Evolutionary conservation across 108 stramenopile species (phyloP).

Genomic region (Aurantiochytrium sp.): DNA sequence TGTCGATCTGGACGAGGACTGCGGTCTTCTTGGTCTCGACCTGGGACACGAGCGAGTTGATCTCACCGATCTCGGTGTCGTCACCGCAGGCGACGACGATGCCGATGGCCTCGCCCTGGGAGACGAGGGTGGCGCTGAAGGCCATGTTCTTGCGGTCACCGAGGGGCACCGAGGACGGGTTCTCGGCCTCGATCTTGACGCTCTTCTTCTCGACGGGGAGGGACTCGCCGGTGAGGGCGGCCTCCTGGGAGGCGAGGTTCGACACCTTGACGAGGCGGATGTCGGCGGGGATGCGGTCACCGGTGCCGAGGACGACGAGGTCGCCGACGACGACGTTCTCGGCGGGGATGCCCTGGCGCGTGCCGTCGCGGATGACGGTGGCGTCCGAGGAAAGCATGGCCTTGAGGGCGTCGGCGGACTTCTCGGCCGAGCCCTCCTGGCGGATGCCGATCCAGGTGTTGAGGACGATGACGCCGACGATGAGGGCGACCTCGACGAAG

Average conservation of each 20-base stretch:
- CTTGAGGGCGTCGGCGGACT: constrained; percentile 75
- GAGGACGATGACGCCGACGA: constrained; percentile 79
- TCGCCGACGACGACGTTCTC: constrained; percentile 86
- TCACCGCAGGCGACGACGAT: constrained; percentile 80
- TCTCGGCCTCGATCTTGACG: constrained; percentile 34
- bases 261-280: constrained; percentile 73
- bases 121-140: constrained; percentile 89
- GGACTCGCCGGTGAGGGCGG: constrained; percentile 83
- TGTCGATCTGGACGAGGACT: constrained; percentile 90
- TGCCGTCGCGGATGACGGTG: constrained; percentile 74
- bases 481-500: constrained; percentile 68
- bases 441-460: constrained; percentile 87
- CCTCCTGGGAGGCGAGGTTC: constrained; percentile 77
- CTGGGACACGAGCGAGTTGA: constrained; percentile 72
- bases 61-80: constrained; percentile 86
- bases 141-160: constrained; percentile 79
- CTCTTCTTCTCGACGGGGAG: constrained; percentile 72
- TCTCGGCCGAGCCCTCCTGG: constrained; percentile 87
- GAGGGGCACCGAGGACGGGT: constrained; percentile 51
- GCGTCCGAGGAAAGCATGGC: constrained; percentile 78
- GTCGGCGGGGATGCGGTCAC: constrained; percentile 95
- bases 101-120: constrained; percentile 76
- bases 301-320: constrained; percentile 74
- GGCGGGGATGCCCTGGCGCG: constrained; percentile 67
- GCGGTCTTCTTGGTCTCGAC: constrained; percentile 80